Percentiles rank a stretch among this genome's conserved stretches.
These are phyloP conservation scores for Murraya koenigii DNA, from an alignment of 345 rosid species.

Conservation along the genomic window DNA sequence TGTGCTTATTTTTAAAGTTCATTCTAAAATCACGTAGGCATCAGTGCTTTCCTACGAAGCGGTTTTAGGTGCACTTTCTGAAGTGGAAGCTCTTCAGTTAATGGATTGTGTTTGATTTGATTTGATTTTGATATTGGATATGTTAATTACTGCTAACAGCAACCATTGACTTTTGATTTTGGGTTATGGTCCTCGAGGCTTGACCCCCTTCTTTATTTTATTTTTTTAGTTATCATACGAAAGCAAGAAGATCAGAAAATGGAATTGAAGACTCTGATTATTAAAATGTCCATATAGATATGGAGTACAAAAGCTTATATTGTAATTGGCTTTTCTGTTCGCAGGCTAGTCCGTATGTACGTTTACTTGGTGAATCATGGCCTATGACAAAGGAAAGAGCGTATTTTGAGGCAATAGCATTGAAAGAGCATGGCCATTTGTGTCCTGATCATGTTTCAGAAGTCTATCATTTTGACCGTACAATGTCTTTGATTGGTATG, in stretches of 20 bases:
- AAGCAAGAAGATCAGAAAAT: neutral
- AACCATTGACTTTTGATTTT: neutral
- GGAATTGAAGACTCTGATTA: neutral
- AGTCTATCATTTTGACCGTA: slow-evolving; percentile 86
- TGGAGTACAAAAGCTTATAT: too few relatives aligned
- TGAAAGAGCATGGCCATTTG: slow-evolving; percentile 62
- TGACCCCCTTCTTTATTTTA: too few relatives aligned
- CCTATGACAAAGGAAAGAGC: slow-evolving; percentile 96
- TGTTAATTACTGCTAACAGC: neutral
- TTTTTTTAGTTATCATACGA: neutral
- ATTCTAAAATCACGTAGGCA: neutral
- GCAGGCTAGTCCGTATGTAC: slow-evolving; percentile 92
- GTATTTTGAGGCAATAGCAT: slow-evolving; percentile 66
- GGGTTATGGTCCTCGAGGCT: neutral
- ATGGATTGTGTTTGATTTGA: neutral
- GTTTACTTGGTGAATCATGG: slow-evolving; percentile 93
- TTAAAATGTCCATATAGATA: too few relatives aligned
- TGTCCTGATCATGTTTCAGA: slow-evolving; percentile 84
- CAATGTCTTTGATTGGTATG: slow-evolving; percentile 95
- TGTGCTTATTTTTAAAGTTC: slow-evolving; percentile 24
- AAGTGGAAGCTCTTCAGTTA: neutral
- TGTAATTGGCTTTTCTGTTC: too few relatives aligned
- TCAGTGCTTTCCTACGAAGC: neutral
- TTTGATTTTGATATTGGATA: neutral
- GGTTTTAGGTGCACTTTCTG: neutral